These are phyloP conservation scores for Chamaecyparis obtusa DNA, from an alignment of 75 land plant genomes.

Conservation along the genomic window DNA sequence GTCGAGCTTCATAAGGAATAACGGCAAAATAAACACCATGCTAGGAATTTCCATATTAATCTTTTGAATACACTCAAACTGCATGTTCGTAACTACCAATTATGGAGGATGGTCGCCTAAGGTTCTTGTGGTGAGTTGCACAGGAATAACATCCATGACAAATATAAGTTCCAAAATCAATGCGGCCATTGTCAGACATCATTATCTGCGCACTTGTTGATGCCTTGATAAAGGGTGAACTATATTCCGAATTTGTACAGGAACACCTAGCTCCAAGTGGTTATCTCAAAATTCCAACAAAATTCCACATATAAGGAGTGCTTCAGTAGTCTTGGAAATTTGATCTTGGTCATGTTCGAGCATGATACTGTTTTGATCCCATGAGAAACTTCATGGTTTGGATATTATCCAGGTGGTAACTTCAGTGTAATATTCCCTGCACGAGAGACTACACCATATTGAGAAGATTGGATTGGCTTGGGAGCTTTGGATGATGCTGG, in stretches of 20 bases:
- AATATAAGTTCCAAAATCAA: too few species aligned
- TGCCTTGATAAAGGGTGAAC: slow-evolving; percentile 59
- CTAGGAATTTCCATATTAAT: too few species aligned
- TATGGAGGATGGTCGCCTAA: too few species aligned
- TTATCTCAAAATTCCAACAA: slow-evolving; percentile 85
- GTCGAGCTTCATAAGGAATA: too few species aligned
- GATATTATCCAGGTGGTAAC: slow-evolving; percentile 73
- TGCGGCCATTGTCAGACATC: too few species aligned
- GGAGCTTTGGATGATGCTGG: slow-evolving; percentile 73
- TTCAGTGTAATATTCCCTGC: slow-evolving; percentile 54
- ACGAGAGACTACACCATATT: slow-evolving; percentile 76
- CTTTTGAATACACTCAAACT: too few species aligned
- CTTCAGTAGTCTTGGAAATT: slow-evolving; percentile 62
- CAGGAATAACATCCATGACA: too few species aligned
- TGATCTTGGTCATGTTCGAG: slow-evolving; percentile 89
- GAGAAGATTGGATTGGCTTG: slow-evolving; percentile 89
- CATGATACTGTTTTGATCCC: slow-evolving; percentile 81
- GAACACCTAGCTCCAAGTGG: slow-evolving; percentile 90
- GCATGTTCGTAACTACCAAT: too few species aligned
- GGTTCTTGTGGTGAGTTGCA: too few species aligned
- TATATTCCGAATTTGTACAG: slow-evolving; percentile 86
- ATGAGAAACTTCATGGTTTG: slow-evolving; percentile 91
- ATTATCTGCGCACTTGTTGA: slow-evolving; percentile 60
- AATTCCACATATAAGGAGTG: slow-evolving; percentile 84
- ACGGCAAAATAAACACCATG: too few species aligned